Evolutionary conservation across 345 rosid genomes (phyloP), one percentile per base, ranked within the genome.

Genomic region (Eutrema japonicum): DNA sequence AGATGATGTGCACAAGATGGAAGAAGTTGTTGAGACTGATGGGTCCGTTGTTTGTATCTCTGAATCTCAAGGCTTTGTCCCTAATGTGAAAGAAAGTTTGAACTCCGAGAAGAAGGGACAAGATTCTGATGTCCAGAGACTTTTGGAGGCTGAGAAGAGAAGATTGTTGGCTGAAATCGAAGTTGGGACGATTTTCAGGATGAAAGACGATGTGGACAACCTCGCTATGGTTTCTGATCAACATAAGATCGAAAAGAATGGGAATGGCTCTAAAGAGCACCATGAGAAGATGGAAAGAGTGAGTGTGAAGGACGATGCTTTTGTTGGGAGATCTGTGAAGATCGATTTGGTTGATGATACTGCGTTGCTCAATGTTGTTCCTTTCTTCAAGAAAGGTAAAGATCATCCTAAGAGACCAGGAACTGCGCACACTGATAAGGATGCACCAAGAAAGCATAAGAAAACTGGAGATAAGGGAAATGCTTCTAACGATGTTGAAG

Each of bases 321-420:
- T 69, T 32, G 70, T 75, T 64, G 78, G 84, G 18, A 64, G 73
- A 53, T 82, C 98, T 10, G 52, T 85, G 78, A 85, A 82, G 70
- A 64, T 88, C 66, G 82, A 88, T 70, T 76, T 91, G 29, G 79
- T 89, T 63, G 97, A 93, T 78, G 93, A 93, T 72, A 89, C 89
- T 11, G 96, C 88, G 3, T 57, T 90, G 85, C 77, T 89, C 76
- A 85, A 78, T 68, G 78, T 87, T 6, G 58, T 84, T 71, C 49
- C 68, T 7, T 62, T 78, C 42, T 43, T 71, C 30, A 78, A 74
- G 80, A 72, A 47, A 47, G 78, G 73, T 47, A 77, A 78, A 63
- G 78, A 52, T 67, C 68, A 64, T 78, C 66, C 56, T 49, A 77
- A 74, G 82, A 73, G 72, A 32, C 40, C 11, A 29, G 68, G 69